Base-by-base conservation (phyloP, 208 protist genomes). In the Trypanosoma lewisi region DNA sequence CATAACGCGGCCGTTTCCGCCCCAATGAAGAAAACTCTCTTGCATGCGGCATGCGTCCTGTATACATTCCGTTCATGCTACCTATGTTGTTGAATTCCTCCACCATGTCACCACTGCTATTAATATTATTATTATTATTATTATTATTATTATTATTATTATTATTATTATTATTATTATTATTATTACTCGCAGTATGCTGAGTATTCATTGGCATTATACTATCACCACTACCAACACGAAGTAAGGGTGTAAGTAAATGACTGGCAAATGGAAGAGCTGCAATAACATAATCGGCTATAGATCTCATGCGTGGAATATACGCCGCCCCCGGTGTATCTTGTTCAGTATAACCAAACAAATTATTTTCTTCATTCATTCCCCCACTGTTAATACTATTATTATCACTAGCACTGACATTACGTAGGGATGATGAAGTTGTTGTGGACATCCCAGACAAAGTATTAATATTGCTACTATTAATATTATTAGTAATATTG, bases 251-350 rank as follows among this genome's bases (percentile, higher is more conserved):
- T 12, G 60, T 36, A 8, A 54, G 16, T 17, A 54, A 36, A 5
- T 8, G 33, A 4, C 48, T 1, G 17, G 49, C 49, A 49, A 67
- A 67, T 4, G 62, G 62, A 3, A 67, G 27, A 0, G 51, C 50
- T 2, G 62, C 62, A 21, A 51, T 39, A 16, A 58, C 4, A 25
- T 67, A 59, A 9, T 48, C 51, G 9, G 34, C 52, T 37, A 50
- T 28, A 14, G 37, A 39, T 28, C 30, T 21, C 34, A 67, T 37
- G 21, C 62, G 62, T 1, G 62, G 62, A 50, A 67, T 67, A 37
- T 67, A 67, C 49, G 37, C 50, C 4, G 19, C 25, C 33, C 44
- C 50, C 4, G 14, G n/a, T 37, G 57, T 37, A 27, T 3, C 23
- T 2, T 48, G 9, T 9, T 28, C 36, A 49, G 16, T 12, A 4